Percentiles rank a stretch among this genome's conserved stretches.
phyloP scores from a whole-genome alignment of 2,329 filamentous ascomycete species.

The Plenodomus tracheiphilus region DNA sequence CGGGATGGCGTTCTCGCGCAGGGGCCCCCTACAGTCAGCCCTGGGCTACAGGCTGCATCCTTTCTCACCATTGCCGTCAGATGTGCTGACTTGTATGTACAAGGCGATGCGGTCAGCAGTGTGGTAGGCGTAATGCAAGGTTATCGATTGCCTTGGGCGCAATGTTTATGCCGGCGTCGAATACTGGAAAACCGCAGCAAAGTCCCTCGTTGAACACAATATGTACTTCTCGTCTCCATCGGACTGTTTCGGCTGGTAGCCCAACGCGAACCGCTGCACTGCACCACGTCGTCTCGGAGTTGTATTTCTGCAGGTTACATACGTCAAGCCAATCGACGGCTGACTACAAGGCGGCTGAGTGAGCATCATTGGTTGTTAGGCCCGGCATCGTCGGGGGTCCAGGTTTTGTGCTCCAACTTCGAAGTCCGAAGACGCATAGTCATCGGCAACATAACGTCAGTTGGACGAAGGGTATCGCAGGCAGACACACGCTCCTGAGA shows the following conservation, averaged over 20 bases:
- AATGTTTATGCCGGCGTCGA: no score
- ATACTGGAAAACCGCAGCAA: no score
- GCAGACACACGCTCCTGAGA: no score
- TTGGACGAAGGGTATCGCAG: no score
- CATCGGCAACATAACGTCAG: neutral
- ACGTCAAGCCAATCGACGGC: conserved; percentile 25
- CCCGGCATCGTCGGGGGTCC: conserved; percentile 19
- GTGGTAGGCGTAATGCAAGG: conserved; percentile 1
- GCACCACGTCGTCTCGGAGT: conserved; percentile 8
- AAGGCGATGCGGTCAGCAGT: conserved; percentile 27
- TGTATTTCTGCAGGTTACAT: conserved; percentile 13
- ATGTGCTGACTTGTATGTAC: conserved; percentile 8
- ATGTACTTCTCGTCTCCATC: neutral
- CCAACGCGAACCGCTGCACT: neutral
- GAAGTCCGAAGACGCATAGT: conserved; percentile 25
- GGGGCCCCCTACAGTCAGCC: conserved; percentile 12
- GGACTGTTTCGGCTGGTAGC: neutral
- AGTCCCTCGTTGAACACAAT: neutral
- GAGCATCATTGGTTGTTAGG: conserved; percentile 19
- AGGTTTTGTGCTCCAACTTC: conserved; percentile 23
- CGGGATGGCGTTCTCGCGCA: neutral
- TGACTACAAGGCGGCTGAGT: conserved; percentile 13
- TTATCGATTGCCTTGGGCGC: no score
- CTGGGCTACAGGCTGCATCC: conserved; percentile 8
- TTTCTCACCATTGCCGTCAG: conserved; percentile 25